These are phyloP conservation scores for Citrus reticulata DNA, from an alignment of 345 rosid species.

Conservation along the genomic window DNA sequence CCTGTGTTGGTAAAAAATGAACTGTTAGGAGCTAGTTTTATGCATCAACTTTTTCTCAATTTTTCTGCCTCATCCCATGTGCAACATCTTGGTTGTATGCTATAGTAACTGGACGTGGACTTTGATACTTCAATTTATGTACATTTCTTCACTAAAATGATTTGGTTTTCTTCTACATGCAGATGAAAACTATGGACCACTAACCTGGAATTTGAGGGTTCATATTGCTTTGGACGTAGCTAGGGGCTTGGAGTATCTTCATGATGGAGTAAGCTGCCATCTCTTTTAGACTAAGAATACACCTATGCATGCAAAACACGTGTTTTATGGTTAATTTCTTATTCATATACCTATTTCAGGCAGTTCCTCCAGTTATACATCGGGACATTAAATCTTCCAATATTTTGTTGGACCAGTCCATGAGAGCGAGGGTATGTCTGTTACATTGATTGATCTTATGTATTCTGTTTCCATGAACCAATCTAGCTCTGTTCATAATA, in stretches of 20 bases:
- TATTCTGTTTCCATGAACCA: background rate
- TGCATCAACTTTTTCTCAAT: background rate
- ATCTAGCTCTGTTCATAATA: background rate
- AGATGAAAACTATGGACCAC: constrained; percentile 57
- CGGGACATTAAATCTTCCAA: constrained; percentile 95
- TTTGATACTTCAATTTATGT: background rate
- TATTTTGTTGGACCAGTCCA: constrained; percentile 88
- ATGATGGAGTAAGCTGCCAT: constrained; percentile 75
- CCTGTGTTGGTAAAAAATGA: background rate
- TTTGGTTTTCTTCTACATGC: constrained; percentile 17
- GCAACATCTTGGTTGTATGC: background rate
- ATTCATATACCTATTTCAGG: constrained; percentile 41
- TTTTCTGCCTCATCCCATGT: background rate
- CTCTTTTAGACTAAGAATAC: constrained; percentile 5
- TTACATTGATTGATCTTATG: background rate
- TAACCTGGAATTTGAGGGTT: constrained; percentile 88
- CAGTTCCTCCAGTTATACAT: constrained; percentile 95
- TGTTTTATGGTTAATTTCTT: background rate
- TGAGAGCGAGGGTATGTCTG: constrained; percentile 87
- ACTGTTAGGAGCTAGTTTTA: background rate
- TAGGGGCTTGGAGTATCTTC: constrained; percentile 97
- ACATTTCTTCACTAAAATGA: background rate
- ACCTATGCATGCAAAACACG: background rate
- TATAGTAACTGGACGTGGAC: background rate
- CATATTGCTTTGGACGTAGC: constrained; percentile 87